phyloP scores from a whole-genome alignment of 2,329 filamentous ascomycete genomes.

The Hortaea sp. region DNA sequence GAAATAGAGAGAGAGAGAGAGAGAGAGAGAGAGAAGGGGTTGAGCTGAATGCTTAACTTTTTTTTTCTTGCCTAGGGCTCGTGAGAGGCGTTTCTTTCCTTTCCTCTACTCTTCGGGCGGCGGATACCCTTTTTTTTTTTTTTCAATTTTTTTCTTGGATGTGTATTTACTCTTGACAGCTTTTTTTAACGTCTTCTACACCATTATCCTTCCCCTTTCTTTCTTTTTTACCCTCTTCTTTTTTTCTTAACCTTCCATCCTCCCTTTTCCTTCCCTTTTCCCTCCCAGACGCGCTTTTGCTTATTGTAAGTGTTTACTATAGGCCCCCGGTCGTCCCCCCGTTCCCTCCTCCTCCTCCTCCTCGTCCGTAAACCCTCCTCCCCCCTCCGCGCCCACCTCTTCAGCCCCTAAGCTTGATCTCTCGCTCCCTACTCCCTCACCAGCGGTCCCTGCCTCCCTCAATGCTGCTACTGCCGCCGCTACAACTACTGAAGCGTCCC shows the following conservation, averaged over 20 bases:
- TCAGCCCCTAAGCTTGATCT: background rate
- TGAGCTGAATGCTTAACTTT: no score
- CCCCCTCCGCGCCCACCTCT: background rate
- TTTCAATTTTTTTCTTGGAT: no score
- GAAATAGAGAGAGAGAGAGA: no score
- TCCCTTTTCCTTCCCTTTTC: slow-evolving; percentile 5
- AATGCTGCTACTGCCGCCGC: background rate
- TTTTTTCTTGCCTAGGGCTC: no score
- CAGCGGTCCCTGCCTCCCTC: background rate
- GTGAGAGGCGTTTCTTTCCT: no score
- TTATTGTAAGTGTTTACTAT: slow-evolving; percentile 7
- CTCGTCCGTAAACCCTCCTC: background rate
- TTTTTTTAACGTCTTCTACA: background rate
- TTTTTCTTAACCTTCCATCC: background rate
- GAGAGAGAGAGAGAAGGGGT: no score
- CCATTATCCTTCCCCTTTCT: background rate
- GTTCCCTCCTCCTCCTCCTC: slow-evolving; percentile 1
- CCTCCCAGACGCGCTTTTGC: slow-evolving; percentile 3
- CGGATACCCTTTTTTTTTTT: background rate
- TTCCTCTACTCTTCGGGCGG: background rate
- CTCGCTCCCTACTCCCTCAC: background rate
- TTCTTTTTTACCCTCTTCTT: no score
- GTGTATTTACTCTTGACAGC: background rate
- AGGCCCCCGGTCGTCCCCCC: slow-evolving; percentile 2
- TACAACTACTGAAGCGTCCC: background rate